Evolutionary conservation across 495 filamentous ascomycete genomes (phyloP).

Genomic region (Polyplosphaeria fusca): DNA sequence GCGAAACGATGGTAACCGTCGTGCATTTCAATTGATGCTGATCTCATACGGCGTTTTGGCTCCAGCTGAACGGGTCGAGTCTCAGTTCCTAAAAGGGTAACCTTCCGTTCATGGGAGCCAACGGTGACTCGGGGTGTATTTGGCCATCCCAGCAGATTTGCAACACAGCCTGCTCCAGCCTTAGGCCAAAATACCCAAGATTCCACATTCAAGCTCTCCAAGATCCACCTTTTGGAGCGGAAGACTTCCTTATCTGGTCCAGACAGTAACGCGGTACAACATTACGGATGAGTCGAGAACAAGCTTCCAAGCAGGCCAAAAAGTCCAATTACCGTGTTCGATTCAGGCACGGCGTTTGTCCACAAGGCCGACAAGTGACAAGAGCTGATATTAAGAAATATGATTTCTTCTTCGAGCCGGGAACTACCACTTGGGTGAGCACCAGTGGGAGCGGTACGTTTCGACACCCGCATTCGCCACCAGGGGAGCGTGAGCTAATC

Average conservation of each 20-base stretch:
- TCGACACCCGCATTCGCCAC: too few relatives aligned
- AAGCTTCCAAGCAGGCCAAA: not conserved
- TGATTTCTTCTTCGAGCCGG: not conserved
- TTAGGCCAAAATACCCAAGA: not conserved
- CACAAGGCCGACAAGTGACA: not conserved
- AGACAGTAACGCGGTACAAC: not conserved
- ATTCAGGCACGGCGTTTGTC: not conserved
- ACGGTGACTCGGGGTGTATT: too few relatives aligned
- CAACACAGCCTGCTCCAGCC: too few relatives aligned
- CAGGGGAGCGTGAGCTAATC: too few relatives aligned
- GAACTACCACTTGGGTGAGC: not conserved
- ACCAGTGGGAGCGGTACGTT: not conserved
- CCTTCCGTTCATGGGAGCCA: not conserved
- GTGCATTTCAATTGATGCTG: too few relatives aligned
- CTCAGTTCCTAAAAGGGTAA: not conserved
- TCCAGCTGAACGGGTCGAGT: not conserved
- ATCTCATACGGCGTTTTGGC: not conserved
- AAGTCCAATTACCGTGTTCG: not conserved
- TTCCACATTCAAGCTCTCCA: not conserved
- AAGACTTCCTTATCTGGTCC: not conserved
- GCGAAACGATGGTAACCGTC: too few relatives aligned
- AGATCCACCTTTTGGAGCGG: not conserved
- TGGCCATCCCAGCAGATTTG: too few relatives aligned
- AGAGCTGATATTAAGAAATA: constrained; percentile 4
- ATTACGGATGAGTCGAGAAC: not conserved